phyloP scores from a whole-genome alignment of 441 rosid genomes.

The Pelargonium fulgidum region DNA sequence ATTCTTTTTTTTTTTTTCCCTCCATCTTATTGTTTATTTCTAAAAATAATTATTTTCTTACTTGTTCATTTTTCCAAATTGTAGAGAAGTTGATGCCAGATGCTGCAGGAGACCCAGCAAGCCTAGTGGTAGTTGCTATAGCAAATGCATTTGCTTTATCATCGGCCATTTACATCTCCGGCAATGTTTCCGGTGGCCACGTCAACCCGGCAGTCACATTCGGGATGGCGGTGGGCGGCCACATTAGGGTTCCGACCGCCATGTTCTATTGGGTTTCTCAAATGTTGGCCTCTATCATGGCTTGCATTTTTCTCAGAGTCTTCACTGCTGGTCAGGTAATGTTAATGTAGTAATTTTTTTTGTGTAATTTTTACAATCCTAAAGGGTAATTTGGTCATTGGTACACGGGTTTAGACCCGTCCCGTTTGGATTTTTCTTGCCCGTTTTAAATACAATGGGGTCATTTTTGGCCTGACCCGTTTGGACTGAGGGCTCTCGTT shows the following conservation, averaged over 20 bases:
- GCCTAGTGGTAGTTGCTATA: slow-evolving; percentile 49
- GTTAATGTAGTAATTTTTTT: neutral
- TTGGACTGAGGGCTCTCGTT: no score
- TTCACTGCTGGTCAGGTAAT: slow-evolving; percentile 51
- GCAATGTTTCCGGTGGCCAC: slow-evolving; percentile 67
- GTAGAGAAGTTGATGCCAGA: slow-evolving; percentile 47
- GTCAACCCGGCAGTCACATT: slow-evolving; percentile 94
- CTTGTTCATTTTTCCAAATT: neutral
- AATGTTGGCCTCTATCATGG: slow-evolving; percentile 77
- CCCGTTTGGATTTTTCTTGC: no score
- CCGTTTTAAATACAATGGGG: no score
- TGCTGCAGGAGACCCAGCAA: slow-evolving; percentile 34
- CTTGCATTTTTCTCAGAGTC: slow-evolving; percentile 61
- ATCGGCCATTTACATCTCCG: slow-evolving; percentile 53
- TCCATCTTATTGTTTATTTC: neutral
- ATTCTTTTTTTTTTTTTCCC: no score
- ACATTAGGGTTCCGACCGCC: slow-evolving; percentile 47
- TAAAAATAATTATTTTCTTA: no score
- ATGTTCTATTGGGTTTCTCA: slow-evolving; percentile 79
- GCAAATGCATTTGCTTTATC: slow-evolving; percentile 72
- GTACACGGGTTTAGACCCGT: no score
- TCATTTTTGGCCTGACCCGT: no score
- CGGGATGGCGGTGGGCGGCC: slow-evolving; percentile 71
- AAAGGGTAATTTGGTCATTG: no score
- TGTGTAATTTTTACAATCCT: no score